Percentiles rank a stretch among this genome's conserved stretches.
Evolutionary conservation across 805 yeast genomes (phyloP).

Genomic region (Myxozyma lipomycoides): DNA sequence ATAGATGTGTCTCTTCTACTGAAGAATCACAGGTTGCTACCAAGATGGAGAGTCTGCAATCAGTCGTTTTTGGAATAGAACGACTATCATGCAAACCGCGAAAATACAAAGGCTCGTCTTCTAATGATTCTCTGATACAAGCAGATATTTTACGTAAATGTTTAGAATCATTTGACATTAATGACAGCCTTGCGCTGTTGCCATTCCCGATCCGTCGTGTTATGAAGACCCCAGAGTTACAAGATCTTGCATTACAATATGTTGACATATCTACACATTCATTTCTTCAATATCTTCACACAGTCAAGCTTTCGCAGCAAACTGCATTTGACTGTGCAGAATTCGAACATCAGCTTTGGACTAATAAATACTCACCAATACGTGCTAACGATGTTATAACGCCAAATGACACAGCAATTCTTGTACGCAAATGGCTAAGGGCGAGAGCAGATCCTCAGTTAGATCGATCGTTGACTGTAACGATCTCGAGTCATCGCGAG

Average conservation of each 20-base stretch:
- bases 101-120: conserved; percentile 1
- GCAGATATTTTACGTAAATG: neutral
- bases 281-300: conserved; percentile 12
- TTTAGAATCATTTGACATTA: neutral
- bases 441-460: conserved; percentile 36
- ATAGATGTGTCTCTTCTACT: neutral
- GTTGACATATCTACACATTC: conserved; percentile 11
- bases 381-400: conserved; percentile 43
- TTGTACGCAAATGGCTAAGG: conserved; percentile 60
- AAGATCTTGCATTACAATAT: conserved; percentile 1
- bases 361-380: conserved; percentile 31
- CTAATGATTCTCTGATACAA: neutral
- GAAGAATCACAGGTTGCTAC: conserved; percentile 1
- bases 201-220: conserved; percentile 12
- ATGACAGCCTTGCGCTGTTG: neutral
- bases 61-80: neutral
- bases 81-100: neutral
- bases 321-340: conserved; percentile 32
- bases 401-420: conserved; percentile 38
- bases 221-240: conserved; percentile 1
- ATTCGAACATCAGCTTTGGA: conserved; percentile 33
- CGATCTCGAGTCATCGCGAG: neutral
- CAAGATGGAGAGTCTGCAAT: neutral
- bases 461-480: conserved; percentile 7
- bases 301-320: conserved; percentile 1